These are phyloP conservation scores for Musa acuminata DNA, from an alignment of 176 grass and related monocot genomes.

Conservation along the genomic window DNA sequence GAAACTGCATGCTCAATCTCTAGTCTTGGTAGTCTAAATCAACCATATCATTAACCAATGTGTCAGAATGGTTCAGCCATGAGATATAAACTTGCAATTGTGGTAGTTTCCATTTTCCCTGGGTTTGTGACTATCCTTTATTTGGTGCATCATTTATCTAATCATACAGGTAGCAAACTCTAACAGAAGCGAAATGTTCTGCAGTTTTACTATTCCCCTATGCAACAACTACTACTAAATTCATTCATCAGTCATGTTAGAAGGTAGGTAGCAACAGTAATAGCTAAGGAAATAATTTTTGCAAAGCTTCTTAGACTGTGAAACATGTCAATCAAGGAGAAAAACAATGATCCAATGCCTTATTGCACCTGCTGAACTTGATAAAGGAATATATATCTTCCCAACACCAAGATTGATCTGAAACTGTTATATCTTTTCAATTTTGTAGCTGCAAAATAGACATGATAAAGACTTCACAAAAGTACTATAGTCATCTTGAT, in stretches of 20 bases:
- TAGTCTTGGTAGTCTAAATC: neutral
- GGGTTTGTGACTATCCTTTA: neutral
- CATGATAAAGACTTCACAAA: too few species aligned
- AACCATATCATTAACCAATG: neutral
- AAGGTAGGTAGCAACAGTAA: neutral
- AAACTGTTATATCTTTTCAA: neutral
- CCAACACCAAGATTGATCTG: neutral
- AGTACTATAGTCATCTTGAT: too few species aligned
- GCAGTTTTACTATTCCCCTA: too few species aligned
- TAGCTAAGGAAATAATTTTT: neutral
- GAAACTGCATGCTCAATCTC: neutral
- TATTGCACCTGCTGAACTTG: neutral
- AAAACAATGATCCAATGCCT: neutral
- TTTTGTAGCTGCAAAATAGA: too few species aligned
- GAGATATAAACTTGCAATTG: neutral
- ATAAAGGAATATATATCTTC: neutral
- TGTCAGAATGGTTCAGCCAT: too few species aligned
- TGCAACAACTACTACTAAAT: too few species aligned
- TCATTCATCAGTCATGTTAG: neutral
- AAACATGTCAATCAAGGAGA: neutral
- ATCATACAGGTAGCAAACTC: neutral
- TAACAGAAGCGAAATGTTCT: too few species aligned
- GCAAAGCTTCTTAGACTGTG: neutral
- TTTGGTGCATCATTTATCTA: neutral
- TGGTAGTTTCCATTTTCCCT: neutral